Conservation (phyloP, 805 yeast species). For the Blastobotrys muscicola region DNA sequence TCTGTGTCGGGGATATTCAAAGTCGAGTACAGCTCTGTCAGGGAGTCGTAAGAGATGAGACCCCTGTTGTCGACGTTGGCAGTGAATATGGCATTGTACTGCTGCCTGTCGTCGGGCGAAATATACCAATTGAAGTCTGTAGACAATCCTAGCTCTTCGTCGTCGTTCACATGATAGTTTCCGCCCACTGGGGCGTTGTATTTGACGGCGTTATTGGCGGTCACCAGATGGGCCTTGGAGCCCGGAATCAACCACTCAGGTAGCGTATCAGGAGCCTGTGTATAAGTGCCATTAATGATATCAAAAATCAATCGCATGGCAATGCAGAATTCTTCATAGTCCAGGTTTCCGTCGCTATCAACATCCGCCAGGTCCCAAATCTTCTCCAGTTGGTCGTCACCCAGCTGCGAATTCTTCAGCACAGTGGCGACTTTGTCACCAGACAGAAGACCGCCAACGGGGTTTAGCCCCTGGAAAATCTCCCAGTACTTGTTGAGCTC, state of each 20-base stretch:
- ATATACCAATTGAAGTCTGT: constrained; percentile 93
- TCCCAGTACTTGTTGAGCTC: constrained; percentile 98
- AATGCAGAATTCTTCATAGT: constrained; percentile 95
- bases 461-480: constrained; percentile 82
- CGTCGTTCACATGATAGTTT: constrained; percentile 35
- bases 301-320: constrained; percentile 95
- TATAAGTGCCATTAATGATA: constrained; percentile 62
- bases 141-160: constrained; percentile 54
- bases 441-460: constrained; percentile 64
- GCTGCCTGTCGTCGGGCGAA: constrained; percentile 71
- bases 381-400: constrained; percentile 64
- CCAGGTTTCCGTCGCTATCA: constrained; percentile 83
- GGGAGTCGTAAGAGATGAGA: constrained; percentile 62
- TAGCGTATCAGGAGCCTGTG: constrained; percentile 55
- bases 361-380: constrained; percentile 86
- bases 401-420: constrained; percentile 77
- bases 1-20: constrained; percentile 78
- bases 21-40: constrained; percentile 58
- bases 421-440: constrained; percentile 83
- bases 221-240: constrained; percentile 72
- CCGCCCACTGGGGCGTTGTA: constrained; percentile 7
- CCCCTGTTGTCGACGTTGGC: constrained; percentile 72
- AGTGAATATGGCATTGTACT: constrained; percentile 70
- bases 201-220: constrained; percentile 60
- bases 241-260: constrained; percentile 94